Conservation (phyloP, 257 asterid genomes). For the Solanum piurae region DNA sequence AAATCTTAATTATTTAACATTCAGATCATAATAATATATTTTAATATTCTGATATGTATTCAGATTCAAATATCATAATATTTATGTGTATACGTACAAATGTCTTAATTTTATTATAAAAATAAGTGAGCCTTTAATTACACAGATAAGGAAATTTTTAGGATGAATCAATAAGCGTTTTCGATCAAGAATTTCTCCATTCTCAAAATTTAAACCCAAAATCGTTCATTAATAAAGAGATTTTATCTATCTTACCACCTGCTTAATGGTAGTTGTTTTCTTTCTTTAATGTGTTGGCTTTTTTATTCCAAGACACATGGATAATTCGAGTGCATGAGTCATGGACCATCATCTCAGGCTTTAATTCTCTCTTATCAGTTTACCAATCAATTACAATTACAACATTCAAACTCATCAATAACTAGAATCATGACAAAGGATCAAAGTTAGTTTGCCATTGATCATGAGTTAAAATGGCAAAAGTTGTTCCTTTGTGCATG, state of each 20-base stretch:
- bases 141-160: not conserved
- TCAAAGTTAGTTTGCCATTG: not conserved
- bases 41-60: not conserved
- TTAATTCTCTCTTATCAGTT: not conserved
- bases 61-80: not conserved
- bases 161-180: not conserved
- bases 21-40: not conserved
- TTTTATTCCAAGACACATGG: not conserved
- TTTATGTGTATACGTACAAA: not conserved
- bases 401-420: not conserved
- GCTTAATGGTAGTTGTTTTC: not conserved
- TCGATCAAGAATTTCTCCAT: not conserved
- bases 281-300: not conserved
- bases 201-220: not conserved
- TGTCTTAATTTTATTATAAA: not conserved
- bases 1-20: not conserved
- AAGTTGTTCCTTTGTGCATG: not conserved
- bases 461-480: constrained; percentile 1
- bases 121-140: not conserved
- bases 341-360: not conserved
- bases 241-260: not conserved
- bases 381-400: not conserved
- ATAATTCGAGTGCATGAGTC: not conserved
- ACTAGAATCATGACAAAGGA: not conserved
- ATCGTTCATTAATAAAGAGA: not conserved